Conservation (phyloP, 1,284 basidiomycete species). For the Sporisorium iseilematis-ciliati region DNA sequence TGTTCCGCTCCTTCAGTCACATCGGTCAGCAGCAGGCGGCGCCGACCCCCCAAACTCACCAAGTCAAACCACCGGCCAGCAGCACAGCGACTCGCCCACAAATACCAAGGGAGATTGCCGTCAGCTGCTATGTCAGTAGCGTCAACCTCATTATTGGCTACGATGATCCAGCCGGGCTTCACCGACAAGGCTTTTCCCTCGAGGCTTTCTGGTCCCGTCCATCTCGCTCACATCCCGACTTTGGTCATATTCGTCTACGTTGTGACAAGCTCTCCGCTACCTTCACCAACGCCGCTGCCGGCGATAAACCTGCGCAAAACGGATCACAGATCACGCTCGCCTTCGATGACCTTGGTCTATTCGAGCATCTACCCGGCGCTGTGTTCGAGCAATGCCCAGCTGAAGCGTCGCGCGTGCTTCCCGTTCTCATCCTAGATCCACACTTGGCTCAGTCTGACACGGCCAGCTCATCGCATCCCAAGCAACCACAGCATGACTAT, state of each 20-base stretch:
- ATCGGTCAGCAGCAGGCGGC: background rate
- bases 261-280: constrained; percentile 26
- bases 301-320: background rate
- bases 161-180: constrained; percentile 17
- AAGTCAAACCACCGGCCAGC: background rate
- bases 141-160: constrained; percentile 49
- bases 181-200: constrained; percentile 2
- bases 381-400: constrained; percentile 20
- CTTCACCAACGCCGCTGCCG: background rate
- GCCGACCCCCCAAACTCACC: background rate
- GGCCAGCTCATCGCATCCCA: background rate
- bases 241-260: constrained; percentile 55
- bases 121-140: constrained; percentile 23
- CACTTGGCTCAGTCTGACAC: constrained; percentile 19
- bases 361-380: constrained; percentile 36
- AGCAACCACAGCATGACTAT: constrained; percentile 28
- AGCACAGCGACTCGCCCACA: background rate
- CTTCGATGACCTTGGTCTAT: constrained; percentile 37
- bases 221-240: constrained; percentile 37
- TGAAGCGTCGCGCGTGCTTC: constrained; percentile 28
- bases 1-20: constrained; percentile 3
- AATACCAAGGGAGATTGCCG: constrained; percentile 5
- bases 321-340: constrained; percentile 10
- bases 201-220: constrained; percentile 53
- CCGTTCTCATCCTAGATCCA: constrained; percentile 43